Evolutionary conservation across 169 alveolate species (phyloP), one percentile per base, ranked within the genome.

Genomic region (Eimeria necatrix): DNA sequence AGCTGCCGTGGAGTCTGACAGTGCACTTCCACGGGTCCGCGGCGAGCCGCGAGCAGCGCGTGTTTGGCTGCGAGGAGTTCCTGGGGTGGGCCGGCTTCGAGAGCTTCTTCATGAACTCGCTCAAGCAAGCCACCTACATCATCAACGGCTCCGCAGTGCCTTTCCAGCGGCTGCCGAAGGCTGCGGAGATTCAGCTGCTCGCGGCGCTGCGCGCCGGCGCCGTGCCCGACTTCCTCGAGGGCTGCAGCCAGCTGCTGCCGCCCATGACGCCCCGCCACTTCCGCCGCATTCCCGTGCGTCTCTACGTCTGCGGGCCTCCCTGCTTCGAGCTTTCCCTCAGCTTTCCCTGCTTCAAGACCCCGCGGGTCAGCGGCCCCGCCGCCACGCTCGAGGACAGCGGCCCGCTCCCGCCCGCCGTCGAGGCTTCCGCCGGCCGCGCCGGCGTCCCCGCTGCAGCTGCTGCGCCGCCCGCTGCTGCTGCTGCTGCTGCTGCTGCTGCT

Each of bases 41-140:
- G 26, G 18, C 95, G 41, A 2, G 41, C 41, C 41, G 41, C 41
- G 41, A 2, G 41, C 0, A 32, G 41, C 56, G 60, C 32, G 80
- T 85, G 78, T 85, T 85, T 61, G 32, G 80, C 32, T 85, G 51
- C n/a, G 80, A 48, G 3, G 94, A 53, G 3, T 92, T 78, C 68
- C 76, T 78, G 22, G 95, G 95, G 26, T 92, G 95, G 95, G 93
- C 87, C 2, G 49, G 84, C 49, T 92, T 92, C 46, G 95, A 92
- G 76, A 74, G 85, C n/a, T 56, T 81, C 61, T 92, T 92, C 87
- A 59, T 81, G n/a, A 92, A 92, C 46, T 22, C 64, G 70, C 85
- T 92, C 9, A 68, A 86, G n/a, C 95, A 92, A 64, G 91, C 95
- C 61, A 53, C 95, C 7, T 92, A 64, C 64, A 14, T 92, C 53